Percentiles rank a stretch among this genome's conserved stretches.
phyloP scores from a whole-genome alignment of 805 yeast species.

The Saccharomyces cerevisiae region DNA sequence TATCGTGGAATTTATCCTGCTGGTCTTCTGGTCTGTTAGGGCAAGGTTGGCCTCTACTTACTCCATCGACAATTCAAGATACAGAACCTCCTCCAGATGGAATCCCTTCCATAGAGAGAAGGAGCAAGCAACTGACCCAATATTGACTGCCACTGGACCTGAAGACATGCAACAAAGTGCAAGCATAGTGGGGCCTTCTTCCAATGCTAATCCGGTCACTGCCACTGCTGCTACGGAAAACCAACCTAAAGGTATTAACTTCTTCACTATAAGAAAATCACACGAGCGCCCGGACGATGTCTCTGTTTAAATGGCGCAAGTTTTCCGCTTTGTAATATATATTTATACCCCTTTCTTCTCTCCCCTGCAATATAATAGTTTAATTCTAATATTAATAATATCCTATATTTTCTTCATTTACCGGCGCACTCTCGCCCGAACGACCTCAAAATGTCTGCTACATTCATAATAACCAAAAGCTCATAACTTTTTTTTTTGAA shows the following conservation, averaged over 20 bases:
- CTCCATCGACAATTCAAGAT: not conserved
- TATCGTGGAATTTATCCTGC: conserved; percentile 7
- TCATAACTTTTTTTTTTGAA: not conserved
- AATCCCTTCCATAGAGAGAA: conserved; percentile 8
- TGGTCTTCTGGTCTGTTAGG: conserved; percentile 1
- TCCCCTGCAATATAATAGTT: not conserved
- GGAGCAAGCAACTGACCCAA: conserved; percentile 1
- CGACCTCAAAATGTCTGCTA: not conserved
- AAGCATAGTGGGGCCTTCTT: not conserved
- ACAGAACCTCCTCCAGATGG: not conserved
- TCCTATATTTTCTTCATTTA: not conserved
- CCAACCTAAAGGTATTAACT: conserved; percentile 52
- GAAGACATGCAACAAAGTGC: not conserved
- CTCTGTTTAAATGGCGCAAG: conserved; percentile 6
- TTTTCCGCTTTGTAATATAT: not conserved
- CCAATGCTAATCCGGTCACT: not conserved
- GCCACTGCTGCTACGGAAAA: conserved; percentile 6
- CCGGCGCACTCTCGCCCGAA: not conserved
- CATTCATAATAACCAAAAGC: not conserved
- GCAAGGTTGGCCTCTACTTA: not conserved
- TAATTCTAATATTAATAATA: not conserved
- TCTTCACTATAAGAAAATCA: conserved; percentile 60
- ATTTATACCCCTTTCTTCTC: not conserved
- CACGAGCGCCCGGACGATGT: conserved; percentile 29
- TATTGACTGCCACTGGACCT: not conserved